phyloP scores from a whole-genome alignment of 495 filamentous ascomycete species.

The Paragyromitra xinjiangensis region DNA sequence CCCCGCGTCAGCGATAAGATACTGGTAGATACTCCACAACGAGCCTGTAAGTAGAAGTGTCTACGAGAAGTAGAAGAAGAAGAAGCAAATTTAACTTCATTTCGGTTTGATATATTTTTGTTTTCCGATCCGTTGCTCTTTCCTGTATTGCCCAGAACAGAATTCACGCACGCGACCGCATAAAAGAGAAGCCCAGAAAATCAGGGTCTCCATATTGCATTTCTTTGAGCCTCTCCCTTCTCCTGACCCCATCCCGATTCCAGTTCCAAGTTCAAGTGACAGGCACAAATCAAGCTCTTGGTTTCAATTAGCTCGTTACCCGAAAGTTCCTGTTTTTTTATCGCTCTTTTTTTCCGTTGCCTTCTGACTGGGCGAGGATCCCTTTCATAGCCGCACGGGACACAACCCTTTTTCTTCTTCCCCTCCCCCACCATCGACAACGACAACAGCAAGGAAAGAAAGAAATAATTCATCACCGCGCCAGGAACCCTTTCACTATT shows the following conservation, averaged over 20 bases:
- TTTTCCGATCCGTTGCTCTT: conserved; percentile 24
- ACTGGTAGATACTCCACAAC: conserved; percentile 27
- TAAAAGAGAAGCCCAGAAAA: conserved; percentile 27
- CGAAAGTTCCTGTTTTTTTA: conserved; percentile 31
- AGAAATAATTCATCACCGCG: conserved; percentile 32
- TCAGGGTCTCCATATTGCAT: conserved; percentile 7
- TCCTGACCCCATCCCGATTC: conserved; percentile 5
- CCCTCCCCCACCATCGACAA: conserved; percentile 56
- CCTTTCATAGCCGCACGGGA: conserved; percentile 50
- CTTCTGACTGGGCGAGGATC: conserved; percentile 39
- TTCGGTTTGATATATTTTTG: conserved; percentile 10
- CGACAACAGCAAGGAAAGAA: conserved; percentile 33
- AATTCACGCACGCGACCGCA: conserved; percentile 45
- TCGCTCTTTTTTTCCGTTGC: conserved; percentile 39
- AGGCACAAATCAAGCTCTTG: conserved; percentile 31
- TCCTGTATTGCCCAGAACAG: conserved; percentile 25
- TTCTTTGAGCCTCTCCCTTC: conserved; percentile 10
- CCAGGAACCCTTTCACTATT: conserved; percentile 23
- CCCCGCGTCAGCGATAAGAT: conserved; percentile 49
- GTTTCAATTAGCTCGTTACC: conserved; percentile 37
- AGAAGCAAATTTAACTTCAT: conserved; percentile 9
- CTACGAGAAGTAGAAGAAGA: conserved; percentile 12
- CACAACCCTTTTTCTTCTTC: conserved; percentile 52
- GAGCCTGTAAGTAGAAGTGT: neutral
- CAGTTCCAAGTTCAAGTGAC: conserved; percentile 22